These are phyloP conservation scores for Epithele typhae DNA, from an alignment of 768 basidiomycete species.

Conservation along the genomic window DNA sequence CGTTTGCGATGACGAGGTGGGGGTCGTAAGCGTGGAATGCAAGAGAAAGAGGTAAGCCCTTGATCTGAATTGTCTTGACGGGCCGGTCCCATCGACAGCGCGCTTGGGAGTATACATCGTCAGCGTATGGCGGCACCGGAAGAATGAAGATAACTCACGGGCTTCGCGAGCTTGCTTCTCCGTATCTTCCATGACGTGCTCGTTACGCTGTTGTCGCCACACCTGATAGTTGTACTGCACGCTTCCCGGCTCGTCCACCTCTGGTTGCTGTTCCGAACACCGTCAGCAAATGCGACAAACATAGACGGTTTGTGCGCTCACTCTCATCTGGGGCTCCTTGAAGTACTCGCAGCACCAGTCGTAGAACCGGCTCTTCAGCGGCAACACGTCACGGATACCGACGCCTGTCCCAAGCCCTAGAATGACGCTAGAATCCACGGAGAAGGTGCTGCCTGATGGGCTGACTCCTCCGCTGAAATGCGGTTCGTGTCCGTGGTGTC, in stretches of 20 bases:
- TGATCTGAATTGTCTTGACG: constrained; percentile 58
- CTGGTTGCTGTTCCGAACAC: constrained; percentile 63
- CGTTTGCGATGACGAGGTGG: constrained; percentile 82
- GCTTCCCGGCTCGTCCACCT: constrained; percentile 94
- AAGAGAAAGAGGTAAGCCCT: constrained; percentile 65
- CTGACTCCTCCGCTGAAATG: constrained; percentile 52
- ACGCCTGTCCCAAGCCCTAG: constrained; percentile 76
- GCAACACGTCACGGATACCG: constrained; percentile 80
- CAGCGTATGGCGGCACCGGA: constrained; percentile 3
- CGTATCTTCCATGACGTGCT: constrained; percentile 69
- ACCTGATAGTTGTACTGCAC: constrained; percentile 92
- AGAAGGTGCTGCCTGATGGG: constrained; percentile 74
- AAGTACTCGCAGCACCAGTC: constrained; percentile 98
- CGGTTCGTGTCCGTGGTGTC: too few species aligned
- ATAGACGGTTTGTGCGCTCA: too few species aligned
- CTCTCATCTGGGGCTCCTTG: constrained; percentile 98
- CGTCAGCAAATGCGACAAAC: constrained; percentile 7
- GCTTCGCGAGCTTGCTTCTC: constrained; percentile 66
- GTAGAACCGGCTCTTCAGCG: constrained; percentile 87
- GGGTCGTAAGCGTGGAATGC: constrained; percentile 92
- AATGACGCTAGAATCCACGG: constrained; percentile 72
- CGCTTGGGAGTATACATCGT: constrained; percentile 34
- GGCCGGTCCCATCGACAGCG: constrained; percentile 67
- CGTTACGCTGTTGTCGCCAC: constrained; percentile 91
- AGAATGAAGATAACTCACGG: constrained; percentile 41